Base-by-base conservation (phyloP, 495 filamentous ascomycete genomes). In the Xanthoparmelia taractica region DNA sequence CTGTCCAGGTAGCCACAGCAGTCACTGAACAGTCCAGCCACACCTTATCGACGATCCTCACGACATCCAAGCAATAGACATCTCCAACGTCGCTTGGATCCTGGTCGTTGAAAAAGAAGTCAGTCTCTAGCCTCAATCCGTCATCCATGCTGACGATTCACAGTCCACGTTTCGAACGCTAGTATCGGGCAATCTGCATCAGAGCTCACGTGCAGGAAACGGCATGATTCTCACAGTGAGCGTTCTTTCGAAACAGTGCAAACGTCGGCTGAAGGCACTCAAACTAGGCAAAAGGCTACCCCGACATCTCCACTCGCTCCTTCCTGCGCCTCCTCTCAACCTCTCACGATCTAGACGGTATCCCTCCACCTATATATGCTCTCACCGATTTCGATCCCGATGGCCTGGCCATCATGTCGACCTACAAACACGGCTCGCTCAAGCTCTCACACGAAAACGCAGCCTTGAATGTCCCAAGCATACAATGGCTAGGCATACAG, bases 41-140 rank as follows among this genome's bases (percentile, higher is more conserved):
- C 76, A 80, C 11, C 71, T 95, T 6, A 78, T 97, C 2, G 89
- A 91, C 13, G 79, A 78, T 17, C 64, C 81, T 18, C 75, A 76
- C 41, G 76, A 84, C 1, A 77, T 85, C 11, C 71, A 78, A 2
- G 71, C 69, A 8, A 69, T 95, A 23, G 73, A 86, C 60, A 73
- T 90, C 13, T 70, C 74, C 1, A 65, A 69, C 25, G 71, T 82
- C 0, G 72, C 81, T 54, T 96, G 91, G 92, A 77, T 97, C 33
- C 69, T 97, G 0, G 81, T 97, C 0, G 81, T 98, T 40, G 94
- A 98, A 71, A 98, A 98, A 77, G 94, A 98, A 79, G 91, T 88
- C 70, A 50, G 70, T 56, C 2, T 27, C 25, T n/a, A 15, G 2
- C 43, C 43, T n/a, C 5, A 66, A 10, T 27, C 1, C 27, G 0